Percentiles rank a stretch among this genome's conserved stretches.
Conservation (phyloP, 2,329 filamentous ascomycete genomes). For the Beauveria sp. region DNA sequence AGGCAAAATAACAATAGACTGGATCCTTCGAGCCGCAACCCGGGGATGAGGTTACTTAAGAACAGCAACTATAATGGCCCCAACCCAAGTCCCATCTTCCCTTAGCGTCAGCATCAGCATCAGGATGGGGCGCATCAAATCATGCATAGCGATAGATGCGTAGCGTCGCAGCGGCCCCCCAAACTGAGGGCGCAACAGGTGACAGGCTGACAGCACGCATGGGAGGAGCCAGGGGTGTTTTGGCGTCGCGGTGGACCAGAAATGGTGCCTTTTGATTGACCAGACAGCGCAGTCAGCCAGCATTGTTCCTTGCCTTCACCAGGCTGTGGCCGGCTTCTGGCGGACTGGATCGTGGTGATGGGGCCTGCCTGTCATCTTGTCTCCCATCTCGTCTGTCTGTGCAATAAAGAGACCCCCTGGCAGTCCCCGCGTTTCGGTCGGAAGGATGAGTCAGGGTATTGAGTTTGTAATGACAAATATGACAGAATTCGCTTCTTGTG, state of each 20-base stretch:
- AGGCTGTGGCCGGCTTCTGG: too few relatives aligned
- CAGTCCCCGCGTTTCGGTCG: background rate
- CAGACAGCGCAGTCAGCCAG: too few relatives aligned
- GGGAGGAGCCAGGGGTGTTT: background rate
- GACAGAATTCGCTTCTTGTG: background rate
- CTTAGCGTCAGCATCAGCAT: constrained; percentile 5
- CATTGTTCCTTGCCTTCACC: too few relatives aligned
- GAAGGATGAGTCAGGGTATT: background rate
- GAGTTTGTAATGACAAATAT: background rate
- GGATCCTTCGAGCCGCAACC: background rate
- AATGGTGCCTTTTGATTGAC: background rate
- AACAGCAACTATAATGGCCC: background rate
- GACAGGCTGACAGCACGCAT: background rate
- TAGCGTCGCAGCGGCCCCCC: constrained; percentile 2
- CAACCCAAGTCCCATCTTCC: background rate
- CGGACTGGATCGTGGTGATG: background rate
- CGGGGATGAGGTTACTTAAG: background rate
- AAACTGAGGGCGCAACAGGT: constrained; percentile 4
- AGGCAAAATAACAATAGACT: background rate
- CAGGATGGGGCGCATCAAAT: constrained; percentile 6
- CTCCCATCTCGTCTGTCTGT: background rate
- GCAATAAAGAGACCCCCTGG: background rate
- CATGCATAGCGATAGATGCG: background rate
- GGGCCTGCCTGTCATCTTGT: background rate
- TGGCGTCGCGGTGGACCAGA: background rate